Evolutionary conservation across 352 stramenopile species (phyloP).

Genomic region (Pythium phragmiticola): DNA sequence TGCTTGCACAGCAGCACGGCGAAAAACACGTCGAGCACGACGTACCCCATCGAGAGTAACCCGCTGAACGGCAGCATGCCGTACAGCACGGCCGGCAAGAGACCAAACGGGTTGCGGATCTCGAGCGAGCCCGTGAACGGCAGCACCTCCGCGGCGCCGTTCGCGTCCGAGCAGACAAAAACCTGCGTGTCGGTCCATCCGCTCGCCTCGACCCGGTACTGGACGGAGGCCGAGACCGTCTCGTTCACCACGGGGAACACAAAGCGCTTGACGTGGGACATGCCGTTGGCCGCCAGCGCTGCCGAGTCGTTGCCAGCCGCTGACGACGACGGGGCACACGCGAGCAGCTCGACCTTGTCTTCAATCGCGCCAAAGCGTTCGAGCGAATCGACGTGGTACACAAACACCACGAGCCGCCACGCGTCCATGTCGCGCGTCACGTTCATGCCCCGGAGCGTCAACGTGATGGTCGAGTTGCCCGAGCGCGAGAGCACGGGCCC

Average conservation of each 20-base stretch:
- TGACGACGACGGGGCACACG: constrained; percentile 37
- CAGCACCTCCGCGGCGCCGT: constrained; percentile 48
- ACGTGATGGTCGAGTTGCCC: constrained; percentile 67
- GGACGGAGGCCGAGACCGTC: constrained; percentile 43
- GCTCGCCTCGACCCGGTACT: constrained; percentile 57
- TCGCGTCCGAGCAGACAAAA: constrained; percentile 69
- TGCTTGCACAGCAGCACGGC: constrained; percentile 62
- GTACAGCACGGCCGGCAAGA: constrained; percentile 79
- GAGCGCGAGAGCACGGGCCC: constrained; percentile 62
- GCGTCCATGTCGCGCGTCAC: constrained; percentile 64
- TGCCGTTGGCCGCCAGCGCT: constrained; percentile 52
- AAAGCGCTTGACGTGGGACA: constrained; percentile 61
- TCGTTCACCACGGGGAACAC: constrained; percentile 64
- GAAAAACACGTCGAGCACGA: constrained; percentile 81
- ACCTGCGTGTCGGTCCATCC: constrained; percentile 83
- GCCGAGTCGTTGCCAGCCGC: constrained; percentile 19
- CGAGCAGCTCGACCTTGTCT: constrained; percentile 74
- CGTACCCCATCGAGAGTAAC: constrained; percentile 69
- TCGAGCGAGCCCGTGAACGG: constrained; percentile 69
- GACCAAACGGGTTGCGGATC: constrained; percentile 79
- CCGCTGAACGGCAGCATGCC: constrained; percentile 85
- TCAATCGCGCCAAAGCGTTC: constrained; percentile 57
- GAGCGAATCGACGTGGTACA: constrained; percentile 81
- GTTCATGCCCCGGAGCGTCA: constrained; percentile 70
- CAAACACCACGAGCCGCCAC: constrained; percentile 77